A percentile compares a stretch with the other conserved stretches of the same genome.
phyloP scores from a whole-genome alignment of 106 monocot genomes.

The Phalaenopsis aphrodite region DNA sequence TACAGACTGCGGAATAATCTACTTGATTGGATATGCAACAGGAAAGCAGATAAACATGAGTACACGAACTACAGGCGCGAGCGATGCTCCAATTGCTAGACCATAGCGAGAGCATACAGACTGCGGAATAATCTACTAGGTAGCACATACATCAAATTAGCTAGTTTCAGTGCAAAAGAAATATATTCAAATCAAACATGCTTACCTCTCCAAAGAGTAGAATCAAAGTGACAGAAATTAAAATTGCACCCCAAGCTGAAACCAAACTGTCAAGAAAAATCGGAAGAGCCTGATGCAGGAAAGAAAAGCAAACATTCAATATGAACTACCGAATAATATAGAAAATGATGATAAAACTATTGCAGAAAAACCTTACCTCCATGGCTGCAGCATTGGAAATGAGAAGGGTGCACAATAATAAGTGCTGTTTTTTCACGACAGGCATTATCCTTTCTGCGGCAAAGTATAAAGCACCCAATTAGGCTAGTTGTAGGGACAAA shows the following conservation, averaged over 20 bases:
- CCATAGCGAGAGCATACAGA: slow-evolving; percentile 86
- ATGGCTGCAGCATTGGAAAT: slow-evolving; percentile 92
- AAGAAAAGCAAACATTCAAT: slow-evolving; percentile 4
- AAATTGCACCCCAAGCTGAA: slow-evolving; percentile 85
- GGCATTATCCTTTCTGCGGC: slow-evolving; percentile 78
- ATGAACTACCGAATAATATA: neutral
- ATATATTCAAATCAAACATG: neutral
- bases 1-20: slow-evolving; percentile 92
- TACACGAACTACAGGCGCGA: slow-evolving; percentile 72
- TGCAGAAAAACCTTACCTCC: slow-evolving; percentile 49
- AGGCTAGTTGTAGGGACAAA: neutral
- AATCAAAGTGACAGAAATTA: slow-evolving; percentile 92
- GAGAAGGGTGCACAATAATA: slow-evolving; percentile 88
- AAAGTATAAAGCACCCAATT: neutral
- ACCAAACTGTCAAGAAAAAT: slow-evolving; percentile 90
- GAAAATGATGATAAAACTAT: neutral
- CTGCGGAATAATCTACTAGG: slow-evolving; percentile 87
- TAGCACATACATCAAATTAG: neutral
- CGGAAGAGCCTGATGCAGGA: slow-evolving; percentile 60
- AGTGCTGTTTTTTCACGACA: slow-evolving; percentile 78
- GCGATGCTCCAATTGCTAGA: slow-evolving; percentile 76
- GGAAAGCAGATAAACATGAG: slow-evolving; percentile 92
- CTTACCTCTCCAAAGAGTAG: slow-evolving; percentile 94
- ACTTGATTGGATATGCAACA: slow-evolving; percentile 80
- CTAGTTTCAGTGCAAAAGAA: neutral